Base-by-base conservation (phyloP, 257 asterid species). In the Solanum raphanifolium region DNA sequence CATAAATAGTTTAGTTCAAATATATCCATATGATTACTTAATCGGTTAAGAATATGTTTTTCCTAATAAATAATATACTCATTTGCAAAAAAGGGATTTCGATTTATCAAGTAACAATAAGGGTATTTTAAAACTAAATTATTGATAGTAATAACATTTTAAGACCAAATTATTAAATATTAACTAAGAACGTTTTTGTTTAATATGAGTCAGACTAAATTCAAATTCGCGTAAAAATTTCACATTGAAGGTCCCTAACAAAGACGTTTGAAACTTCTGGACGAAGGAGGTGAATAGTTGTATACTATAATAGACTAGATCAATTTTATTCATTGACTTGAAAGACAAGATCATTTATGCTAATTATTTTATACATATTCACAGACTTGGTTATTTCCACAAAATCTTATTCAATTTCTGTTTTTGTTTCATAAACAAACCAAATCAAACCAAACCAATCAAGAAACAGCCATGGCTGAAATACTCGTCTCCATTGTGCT, bases 391-490 rank as follows among this genome's bases (percentile, higher is more conserved):
- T 48, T 25, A 46, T 46, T 81, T 46, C 66, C 6, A 27, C 11
- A 18, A 35, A 79, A 27, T 13, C 2, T 39, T 13, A 13, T 78
- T 41, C 38, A 25, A 39, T 78, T 78, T 25, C 55, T 7, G 29
- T 29, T 46, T 29, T 46, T 29, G 15, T 9, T 2, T 81, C 29
- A 29, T 52, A 43, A 43, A 1, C 55, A 13, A 46, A 46, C 0
- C 18, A 43, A 43, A 43, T 0, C 16, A 41, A 46, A 43, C 1
- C 65, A 43, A n/a, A 25, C 0, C 35, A 78, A 79, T 27, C 38
- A 78, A 84, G 60, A 25, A 73, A 78, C 3, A 25, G 27, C 15
- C 66, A 88, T 88, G 90, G 90, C 78, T 25, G 88, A 85, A 31
- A 55, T 48, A 2, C 81, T 79, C 5, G 73, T 88, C 35, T 27